phyloP scores from a whole-genome alignment of 2,329 filamentous ascomycete genomes.

The Canariomyces notabilis region DNA sequence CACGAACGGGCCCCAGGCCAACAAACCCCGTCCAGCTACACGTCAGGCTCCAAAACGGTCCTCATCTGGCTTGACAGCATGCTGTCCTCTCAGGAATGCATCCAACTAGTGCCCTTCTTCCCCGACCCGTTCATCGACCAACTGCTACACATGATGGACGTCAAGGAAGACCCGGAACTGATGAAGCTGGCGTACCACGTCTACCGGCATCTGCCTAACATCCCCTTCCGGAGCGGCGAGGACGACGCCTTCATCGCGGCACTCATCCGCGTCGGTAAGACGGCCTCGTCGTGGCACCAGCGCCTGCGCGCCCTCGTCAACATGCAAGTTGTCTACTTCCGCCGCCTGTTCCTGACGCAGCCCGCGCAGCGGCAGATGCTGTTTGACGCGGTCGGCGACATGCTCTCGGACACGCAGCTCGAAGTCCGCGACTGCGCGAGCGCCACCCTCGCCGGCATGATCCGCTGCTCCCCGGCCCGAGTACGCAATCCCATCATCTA shows the following conservation, averaged over 20 bases:
- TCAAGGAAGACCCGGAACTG: constrained; percentile 95
- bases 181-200: constrained; percentile 94
- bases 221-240: constrained; percentile 83
- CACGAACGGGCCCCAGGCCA: constrained; percentile 78
- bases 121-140: constrained; percentile 84
- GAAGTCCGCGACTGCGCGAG: constrained; percentile 93
- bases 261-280: constrained; percentile 81
- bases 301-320: constrained; percentile 91
- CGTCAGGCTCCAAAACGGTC: constrained; percentile 92
- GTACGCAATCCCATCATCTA: constrained; percentile 75
- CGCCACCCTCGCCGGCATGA: constrained; percentile 93
- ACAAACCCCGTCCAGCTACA: constrained; percentile 91
- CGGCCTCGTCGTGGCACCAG: constrained; percentile 88
- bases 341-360: constrained; percentile 82
- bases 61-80: constrained; percentile 91
- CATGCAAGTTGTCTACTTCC: constrained; percentile 98
- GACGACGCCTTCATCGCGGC: constrained; percentile 79
- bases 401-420: constrained; percentile 86
- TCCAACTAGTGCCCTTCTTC: constrained; percentile 85
- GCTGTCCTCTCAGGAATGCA: constrained; percentile 88
- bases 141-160: constrained; percentile 98
- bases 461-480: constrained; percentile 80
- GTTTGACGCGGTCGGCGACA: constrained; percentile 89
- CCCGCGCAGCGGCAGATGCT: constrained; percentile 69
- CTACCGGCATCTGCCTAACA: constrained; percentile 92